Evolutionary conservation across 331 rosid species (phyloP), one percentile per base, ranked within the genome.

Genomic region (Rosa hybrid): DNA sequence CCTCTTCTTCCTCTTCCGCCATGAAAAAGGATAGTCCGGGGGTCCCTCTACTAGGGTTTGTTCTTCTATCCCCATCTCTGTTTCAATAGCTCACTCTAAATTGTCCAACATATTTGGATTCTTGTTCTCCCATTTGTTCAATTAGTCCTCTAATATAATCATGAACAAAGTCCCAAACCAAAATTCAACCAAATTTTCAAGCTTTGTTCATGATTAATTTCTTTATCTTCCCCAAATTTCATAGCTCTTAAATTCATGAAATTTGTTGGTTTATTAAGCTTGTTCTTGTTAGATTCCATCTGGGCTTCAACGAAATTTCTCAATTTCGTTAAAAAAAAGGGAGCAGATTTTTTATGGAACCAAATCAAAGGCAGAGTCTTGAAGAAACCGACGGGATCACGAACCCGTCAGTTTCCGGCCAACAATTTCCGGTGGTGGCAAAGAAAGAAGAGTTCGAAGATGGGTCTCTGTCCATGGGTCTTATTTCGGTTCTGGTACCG

Each of bases 41-140:
- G 34, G 34, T 30, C 34, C 34, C 78, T 84, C 57, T 87, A 16
- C 84, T 86, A 87, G 93, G 97, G 92, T 90, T 91, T 80, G 90
- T 79, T 79, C 62, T 79, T 76, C 87, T 75, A 51, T 69, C 72
- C 50, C 71, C 20, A 1, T 30, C 73, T 68, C 73, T 44, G 5
- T 12, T 12, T 73, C 63, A 57, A 30, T 2, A 57, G 5, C 63
- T 57, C 25, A 54, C 21, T 14, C 41, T 34, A 48, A 45, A 18
- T 11, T 34, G 20, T 12, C 20, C 11, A 17, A 46, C 75, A 51
- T 49, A 13, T 78, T 46, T 81, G 65, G n/a, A 20, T 72, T 69
- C 75, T 56, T 46, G 72, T 57, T 77, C 75, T 75, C 76, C 16
- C 2, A 8, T 46, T 12, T 48, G 14, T 13, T 25, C 84, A 87